Base-by-base conservation (phyloP, 345 rosid species). In the Pelargonium nanum region DNA sequence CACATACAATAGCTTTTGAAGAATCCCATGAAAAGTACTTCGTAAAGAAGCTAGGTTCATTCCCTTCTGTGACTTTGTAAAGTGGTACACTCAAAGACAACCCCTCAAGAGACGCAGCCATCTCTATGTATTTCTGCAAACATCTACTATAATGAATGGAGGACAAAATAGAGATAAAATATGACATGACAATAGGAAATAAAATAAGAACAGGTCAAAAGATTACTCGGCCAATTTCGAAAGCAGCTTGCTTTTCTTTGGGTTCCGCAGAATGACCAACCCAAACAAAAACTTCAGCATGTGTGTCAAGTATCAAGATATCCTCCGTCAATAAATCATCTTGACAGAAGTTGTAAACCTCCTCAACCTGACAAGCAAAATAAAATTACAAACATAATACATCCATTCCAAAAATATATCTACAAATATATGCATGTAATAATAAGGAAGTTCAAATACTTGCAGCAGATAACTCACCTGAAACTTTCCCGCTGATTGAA, bases 251-350 rank as follows among this genome's bases (percentile, higher is more conserved):
- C 78, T 90, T 87, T 69, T 87, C 92, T 74, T 83, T 86, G 59
- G 90, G 23, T 56, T 87, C 97, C 32, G 77, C 92, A 16, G 76
- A 83, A 59, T 87, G 94, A 55, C 99, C 99, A 74, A 90, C 85
- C 99, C 99, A 93, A 68, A 90, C 87, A 78, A 89, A 93, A 56
- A 89, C 94, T 72, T 93, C 99, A 50, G 94, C 88, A 66, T 83
- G 88, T 53, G 95, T 84, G 77, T 93, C 99, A 45, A 93, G 92
- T 68, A 93, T 72, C 82, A 87, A 72, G 63, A 84, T 75, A 69
- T 93, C 99, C 72, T 93, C 99, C 17, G 97, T 78, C 85, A 93
- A 73, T 34, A 93, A 82, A 70, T 93, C 99, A 72, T 93, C 99
- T 72, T 93, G 99, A 69, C 81, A 72, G 57, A 87, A 93, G 81